A percentile compares a stretch with the other conserved stretches of the same genome.
These are phyloP conservation scores for Botrytis paeoniae DNA, from an alignment of 2,329 filamentous ascomycete genomes.

Conservation along the genomic window DNA sequence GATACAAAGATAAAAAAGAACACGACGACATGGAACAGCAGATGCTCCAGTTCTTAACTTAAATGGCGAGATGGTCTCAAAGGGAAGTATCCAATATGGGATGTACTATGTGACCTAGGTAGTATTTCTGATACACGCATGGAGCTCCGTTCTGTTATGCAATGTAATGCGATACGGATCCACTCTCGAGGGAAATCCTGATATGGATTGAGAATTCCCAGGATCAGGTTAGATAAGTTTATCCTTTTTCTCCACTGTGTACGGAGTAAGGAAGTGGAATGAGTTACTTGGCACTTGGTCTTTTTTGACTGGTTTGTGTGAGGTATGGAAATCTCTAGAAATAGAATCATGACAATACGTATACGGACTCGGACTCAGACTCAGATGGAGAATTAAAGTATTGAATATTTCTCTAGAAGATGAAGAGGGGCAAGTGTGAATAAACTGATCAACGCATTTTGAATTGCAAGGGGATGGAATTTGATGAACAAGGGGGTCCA, in stretches of 20 bases:
- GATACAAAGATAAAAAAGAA: neutral
- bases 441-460: neutral
- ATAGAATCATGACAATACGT: neutral
- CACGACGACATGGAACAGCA: slow-evolving; percentile 11
- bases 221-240: neutral
- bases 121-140: slow-evolving; percentile 9
- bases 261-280: neutral
- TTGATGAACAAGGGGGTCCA: neutral
- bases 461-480: neutral
- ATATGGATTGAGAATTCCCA: neutral
- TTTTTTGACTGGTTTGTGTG: neutral
- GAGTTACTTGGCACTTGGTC: neutral
- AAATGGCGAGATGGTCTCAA: slow-evolving; percentile 4
- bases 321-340: neutral
- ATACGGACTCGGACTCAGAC: neutral
- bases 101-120: neutral
- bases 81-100: neutral
- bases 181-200: neutral
- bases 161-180: neutral
- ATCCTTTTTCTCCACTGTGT: neutral
- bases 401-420: neutral
- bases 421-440: neutral
- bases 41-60: slow-evolving; percentile 16
- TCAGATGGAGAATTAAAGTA: neutral
- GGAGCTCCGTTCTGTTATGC: neutral